phyloP scores from a whole-genome alignment of 768 basidiomycete species.

The Jaapia argillacea region DNA sequence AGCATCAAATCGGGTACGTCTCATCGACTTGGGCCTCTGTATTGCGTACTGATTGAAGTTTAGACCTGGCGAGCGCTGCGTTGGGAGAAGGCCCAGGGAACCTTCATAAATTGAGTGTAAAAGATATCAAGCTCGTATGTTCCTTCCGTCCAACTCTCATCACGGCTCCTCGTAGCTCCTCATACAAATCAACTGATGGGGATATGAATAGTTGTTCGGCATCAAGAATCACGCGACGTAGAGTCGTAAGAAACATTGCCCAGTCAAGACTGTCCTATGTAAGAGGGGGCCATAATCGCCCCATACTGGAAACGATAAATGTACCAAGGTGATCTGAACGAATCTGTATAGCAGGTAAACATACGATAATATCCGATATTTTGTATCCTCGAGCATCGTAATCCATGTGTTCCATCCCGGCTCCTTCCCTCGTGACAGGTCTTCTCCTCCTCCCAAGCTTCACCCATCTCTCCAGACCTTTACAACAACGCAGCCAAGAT shows the following conservation, averaged over 20 bases:
- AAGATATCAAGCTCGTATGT: constrained; percentile 54
- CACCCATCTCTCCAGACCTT: not conserved
- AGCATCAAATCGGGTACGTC: constrained; percentile 48
- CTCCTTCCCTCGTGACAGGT: too few relatives aligned
- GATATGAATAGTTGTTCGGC: not conserved
- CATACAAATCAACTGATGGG: not conserved
- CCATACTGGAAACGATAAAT: not conserved
- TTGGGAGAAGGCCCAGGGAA: constrained; percentile 62
- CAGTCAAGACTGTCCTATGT: not conserved
- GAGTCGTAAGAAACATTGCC: not conserved
- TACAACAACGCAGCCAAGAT: not conserved
- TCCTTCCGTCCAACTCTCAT: not conserved
- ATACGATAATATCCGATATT: not conserved
- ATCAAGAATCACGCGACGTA: not conserved
- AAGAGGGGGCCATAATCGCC: not conserved
- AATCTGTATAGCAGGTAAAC: not conserved
- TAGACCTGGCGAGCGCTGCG: constrained; percentile 55
- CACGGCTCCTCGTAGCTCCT: not conserved
- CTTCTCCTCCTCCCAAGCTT: too few relatives aligned
- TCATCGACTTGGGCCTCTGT: not conserved
- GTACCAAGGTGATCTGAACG: not conserved
- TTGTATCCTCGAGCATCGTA: too few relatives aligned
- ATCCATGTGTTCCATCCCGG: not conserved
- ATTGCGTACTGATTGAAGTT: not conserved
- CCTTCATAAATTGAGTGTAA: constrained; percentile 57